Evolutionary conservation across 345 rosid genomes (phyloP).

Genomic region (Triadica sebifera): DNA sequence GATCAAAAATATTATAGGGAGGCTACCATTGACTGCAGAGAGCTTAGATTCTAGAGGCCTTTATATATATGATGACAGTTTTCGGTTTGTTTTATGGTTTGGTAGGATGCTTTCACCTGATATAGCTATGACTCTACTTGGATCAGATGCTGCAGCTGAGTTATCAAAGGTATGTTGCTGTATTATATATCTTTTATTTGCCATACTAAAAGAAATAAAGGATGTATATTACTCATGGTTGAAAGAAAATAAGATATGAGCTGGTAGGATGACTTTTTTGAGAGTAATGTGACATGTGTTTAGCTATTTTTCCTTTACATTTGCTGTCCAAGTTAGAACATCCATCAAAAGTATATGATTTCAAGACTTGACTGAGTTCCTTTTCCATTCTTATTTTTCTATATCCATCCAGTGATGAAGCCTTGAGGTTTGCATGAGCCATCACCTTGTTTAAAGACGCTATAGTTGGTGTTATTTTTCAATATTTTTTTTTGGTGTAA

Average conservation of each 20-base stretch:
- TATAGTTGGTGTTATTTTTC: not conserved
- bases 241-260: not conserved
- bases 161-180: conserved; percentile 64
- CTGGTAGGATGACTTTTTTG: no score
- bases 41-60: conserved; percentile 95
- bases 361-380: not conserved
- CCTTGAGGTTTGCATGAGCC: not conserved
- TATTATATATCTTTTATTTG: not conserved
- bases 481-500: not conserved
- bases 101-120: conserved; percentile 97
- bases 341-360: not conserved
- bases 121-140: conserved; percentile 69
- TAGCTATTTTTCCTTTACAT: not conserved
- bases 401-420: not conserved
- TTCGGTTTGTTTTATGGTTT: conserved; percentile 83
- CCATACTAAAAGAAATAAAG: not conserved
- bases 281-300: no score
- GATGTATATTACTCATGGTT: not conserved
- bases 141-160: conserved; percentile 80
- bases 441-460: not conserved
- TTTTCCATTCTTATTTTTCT: not conserved
- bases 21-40: conserved; percentile 71
- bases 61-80: conserved; percentile 84
- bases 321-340: not conserved
- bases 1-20: conserved; percentile 38